These are phyloP conservation scores for Neurospora tetrasperma DNA, from an alignment of 495 filamentous ascomycete species.

Conservation along the genomic window DNA sequence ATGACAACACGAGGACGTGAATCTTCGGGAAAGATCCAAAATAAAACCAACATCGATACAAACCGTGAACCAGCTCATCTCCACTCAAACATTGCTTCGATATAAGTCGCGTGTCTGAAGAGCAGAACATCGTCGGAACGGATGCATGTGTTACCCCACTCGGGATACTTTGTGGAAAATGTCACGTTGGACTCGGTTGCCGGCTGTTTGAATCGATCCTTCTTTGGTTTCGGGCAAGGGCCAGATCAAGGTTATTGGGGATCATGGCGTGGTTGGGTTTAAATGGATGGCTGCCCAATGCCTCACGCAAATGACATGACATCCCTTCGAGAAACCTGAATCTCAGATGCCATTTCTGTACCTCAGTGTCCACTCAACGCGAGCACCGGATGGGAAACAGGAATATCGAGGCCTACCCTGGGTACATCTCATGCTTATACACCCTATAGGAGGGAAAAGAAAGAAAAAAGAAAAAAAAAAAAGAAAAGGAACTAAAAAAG, in stretches of 20 bases:
- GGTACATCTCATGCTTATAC: not conserved
- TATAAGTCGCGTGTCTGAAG: not conserved
- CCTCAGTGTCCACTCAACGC: not conserved
- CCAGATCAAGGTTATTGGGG: not conserved
- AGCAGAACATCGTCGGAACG: not conserved
- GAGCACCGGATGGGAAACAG: not conserved
- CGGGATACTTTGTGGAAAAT: not conserved
- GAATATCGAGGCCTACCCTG: not conserved
- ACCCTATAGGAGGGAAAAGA: not conserved
- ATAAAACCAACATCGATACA: not conserved
- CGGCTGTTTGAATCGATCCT: not conserved
- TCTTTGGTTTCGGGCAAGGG: not conserved
- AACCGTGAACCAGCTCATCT: not conserved
- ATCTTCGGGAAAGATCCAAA: not conserved
- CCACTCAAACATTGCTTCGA: not conserved
- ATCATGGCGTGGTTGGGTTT: not conserved
- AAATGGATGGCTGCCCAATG: not conserved
- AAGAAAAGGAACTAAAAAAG: not conserved
- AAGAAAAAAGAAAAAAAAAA: too few species aligned
- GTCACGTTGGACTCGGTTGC: not conserved
- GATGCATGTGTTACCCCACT: not conserved
- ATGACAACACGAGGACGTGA: not conserved
- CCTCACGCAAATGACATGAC: not conserved
- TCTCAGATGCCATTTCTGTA: not conserved
- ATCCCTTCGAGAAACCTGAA: not conserved